A percentile compares a stretch with the other conserved stretches of the same genome.
These are phyloP conservation scores for Beauveria sp. DNA, from an alignment of 2,329 filamentous ascomycete species.

Conservation along the genomic window DNA sequence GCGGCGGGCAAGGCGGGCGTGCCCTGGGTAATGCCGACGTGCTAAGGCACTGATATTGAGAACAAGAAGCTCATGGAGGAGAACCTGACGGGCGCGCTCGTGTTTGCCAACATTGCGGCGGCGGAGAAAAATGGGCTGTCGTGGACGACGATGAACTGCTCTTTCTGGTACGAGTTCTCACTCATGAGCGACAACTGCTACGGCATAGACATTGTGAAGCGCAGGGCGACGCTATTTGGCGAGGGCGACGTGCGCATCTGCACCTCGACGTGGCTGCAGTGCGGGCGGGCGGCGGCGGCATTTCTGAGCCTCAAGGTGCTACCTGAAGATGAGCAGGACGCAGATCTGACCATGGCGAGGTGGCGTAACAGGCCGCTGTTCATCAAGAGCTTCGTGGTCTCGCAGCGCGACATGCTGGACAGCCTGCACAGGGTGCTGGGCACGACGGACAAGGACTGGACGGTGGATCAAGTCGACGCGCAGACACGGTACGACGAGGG, in stretches of 20 bases:
- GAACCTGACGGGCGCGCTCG: conserved; percentile 14
- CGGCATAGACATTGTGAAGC: conserved; percentile 42
- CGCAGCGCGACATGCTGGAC: conserved; percentile 58
- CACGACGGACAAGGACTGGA: conserved; percentile 54
- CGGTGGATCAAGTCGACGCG: conserved; percentile 38
- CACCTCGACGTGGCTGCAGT: conserved; percentile 52
- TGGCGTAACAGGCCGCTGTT: conserved; percentile 41
- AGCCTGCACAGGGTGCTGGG: conserved; percentile 51
- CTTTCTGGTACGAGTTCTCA: conserved; percentile 48
- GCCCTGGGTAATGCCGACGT: conserved; percentile 45
- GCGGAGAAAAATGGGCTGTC: conserved; percentile 30
- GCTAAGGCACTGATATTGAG: conserved; percentile 26
- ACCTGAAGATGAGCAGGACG: conserved; percentile 31
- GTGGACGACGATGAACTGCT: conserved; percentile 30
- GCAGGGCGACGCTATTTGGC: conserved; percentile 40
- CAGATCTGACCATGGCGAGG: conserved; percentile 29
- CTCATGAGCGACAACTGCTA: conserved; percentile 28
- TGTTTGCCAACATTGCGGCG: conserved; percentile 21
- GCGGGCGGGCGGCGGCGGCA: conserved; percentile 45
- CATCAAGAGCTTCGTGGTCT: conserved; percentile 49
- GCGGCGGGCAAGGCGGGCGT: conserved; percentile 45
- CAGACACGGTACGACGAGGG: conserved; percentile 40
- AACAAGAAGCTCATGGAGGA: conserved; percentile 25
- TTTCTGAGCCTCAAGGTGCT: conserved; percentile 38
- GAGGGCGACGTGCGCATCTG: conserved; percentile 50